Conservation (phyloP, 2,329 filamentous ascomycete genomes). For the Aspergillus fumigatiaffinis region DNA sequence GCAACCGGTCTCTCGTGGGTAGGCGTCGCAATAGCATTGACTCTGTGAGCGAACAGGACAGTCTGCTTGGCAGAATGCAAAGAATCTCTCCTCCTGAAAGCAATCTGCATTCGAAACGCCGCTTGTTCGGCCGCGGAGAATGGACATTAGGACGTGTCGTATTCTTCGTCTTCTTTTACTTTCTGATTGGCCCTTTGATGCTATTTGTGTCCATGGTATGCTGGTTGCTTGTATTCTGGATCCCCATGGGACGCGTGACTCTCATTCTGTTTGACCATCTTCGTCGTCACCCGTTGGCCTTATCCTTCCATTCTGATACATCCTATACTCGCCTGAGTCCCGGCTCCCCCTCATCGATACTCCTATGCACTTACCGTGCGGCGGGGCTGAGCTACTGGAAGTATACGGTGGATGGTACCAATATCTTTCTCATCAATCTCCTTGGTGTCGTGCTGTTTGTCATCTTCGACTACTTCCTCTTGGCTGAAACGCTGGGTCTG, state of each 20-base stretch:
- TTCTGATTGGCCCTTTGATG: slow-evolving; percentile 79
- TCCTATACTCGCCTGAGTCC: slow-evolving; percentile 67
- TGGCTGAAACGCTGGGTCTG: slow-evolving; percentile 65
- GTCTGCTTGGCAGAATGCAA: slow-evolving; percentile 68
- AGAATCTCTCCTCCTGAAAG: slow-evolving; percentile 46
- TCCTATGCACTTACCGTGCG: slow-evolving; percentile 94
- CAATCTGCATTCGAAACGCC: slow-evolving; percentile 62
- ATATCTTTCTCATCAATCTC: slow-evolving; percentile 98
- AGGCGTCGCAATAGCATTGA: slow-evolving; percentile 85
- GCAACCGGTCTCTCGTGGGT: slow-evolving; percentile 75
- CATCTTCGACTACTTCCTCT: slow-evolving; percentile 85
- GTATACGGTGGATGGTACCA: slow-evolving; percentile 96
- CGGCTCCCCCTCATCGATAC: slow-evolving; percentile 74
- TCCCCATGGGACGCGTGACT: slow-evolving; percentile 96
- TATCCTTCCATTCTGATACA: slow-evolving; percentile 88
- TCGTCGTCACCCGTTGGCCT: slow-evolving; percentile 81
- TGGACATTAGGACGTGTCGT: slow-evolving; percentile 94
- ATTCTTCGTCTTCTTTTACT: slow-evolving; percentile 96
- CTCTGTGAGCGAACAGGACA: slow-evolving; percentile 84
- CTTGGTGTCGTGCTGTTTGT: slow-evolving; percentile 91
- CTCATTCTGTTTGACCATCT: slow-evolving; percentile 87
- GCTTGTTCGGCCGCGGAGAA: slow-evolving; percentile 89
- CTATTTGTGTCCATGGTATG: slow-evolving; percentile 83
- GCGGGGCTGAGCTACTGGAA: slow-evolving; percentile 98
- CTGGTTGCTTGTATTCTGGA: slow-evolving; percentile 96